Evolutionary conservation across 1,284 basidiomycete species (phyloP), one percentile per base, ranked within the genome.

Genomic region (Butyriboletus appendiculatus): DNA sequence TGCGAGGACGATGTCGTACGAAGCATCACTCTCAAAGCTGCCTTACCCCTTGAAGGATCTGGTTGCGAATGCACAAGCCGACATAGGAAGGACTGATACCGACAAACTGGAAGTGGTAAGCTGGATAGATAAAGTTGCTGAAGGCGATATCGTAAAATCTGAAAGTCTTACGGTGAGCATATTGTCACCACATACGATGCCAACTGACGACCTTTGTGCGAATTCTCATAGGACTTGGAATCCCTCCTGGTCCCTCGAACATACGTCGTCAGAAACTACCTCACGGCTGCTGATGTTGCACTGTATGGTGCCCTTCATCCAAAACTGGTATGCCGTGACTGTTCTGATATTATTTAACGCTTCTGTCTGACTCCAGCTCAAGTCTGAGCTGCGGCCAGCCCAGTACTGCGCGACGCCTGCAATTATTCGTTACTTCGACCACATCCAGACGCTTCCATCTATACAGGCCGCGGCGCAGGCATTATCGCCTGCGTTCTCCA

Each of bases 391-490:
- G 26, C 80, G 82, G 59, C 76, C 88, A 0, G 62, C 80, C 22
- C 82, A 90, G 70, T 87, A 91, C 75, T 87, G 88, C 68, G 74
- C 85, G 28, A 81, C 84, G 53, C 92, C 95, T 7, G 82, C 92
- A 26, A 73, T 98, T 45, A 90, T 91, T 43, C 91, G 96, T 49
- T 96, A 96, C 80, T 96, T 97, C 69, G 90, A 95, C 70, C 92
- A 96, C 71, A 84, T 98, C 57, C 95, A 98, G 76, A 80, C 83
- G 46, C 79, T 79, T 22, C 78, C 86, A 5, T 68, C 78, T 37
- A 81, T 95, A 30, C 77, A 81, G 33, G 73, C 76, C 54, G 77
- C 80, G 2, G 82, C 86, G 8, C 76, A 79, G 37, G 64, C 76
- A 1, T 70, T 83, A 30, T 70, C 77, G 1, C 80, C 87, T 7